These are phyloP conservation scores for Arbutus unedo DNA, from an alignment of 148 eudicot species.

Conservation along the genomic window DNA sequence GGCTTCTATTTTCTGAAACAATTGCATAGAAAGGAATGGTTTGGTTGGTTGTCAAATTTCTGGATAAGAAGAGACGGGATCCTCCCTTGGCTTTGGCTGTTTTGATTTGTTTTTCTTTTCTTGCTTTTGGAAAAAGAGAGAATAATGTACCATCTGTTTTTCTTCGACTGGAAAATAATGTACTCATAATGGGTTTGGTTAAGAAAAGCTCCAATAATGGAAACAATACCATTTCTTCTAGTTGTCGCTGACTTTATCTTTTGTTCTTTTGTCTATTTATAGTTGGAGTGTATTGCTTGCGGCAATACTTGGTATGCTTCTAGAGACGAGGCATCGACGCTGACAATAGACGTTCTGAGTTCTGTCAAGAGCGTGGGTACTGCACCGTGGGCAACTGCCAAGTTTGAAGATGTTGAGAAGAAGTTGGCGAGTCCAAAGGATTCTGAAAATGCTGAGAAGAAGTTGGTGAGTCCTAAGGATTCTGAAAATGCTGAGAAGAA, in stretches of 20 bases:
- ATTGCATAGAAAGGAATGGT: background rate
- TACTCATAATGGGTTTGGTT: background rate
- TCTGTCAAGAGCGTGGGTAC: conserved; percentile 53
- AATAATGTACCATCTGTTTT: background rate
- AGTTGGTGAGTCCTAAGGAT: conserved; percentile 60
- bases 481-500: conserved; percentile 30
- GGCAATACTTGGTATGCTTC: conserved; percentile 87
- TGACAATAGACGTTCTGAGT: conserved; percentile 74
- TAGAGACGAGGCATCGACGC: conserved; percentile 66
- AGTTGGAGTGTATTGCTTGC: conserved; percentile 82
- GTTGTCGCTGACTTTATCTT: background rate
- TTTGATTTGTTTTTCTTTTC: background rate
- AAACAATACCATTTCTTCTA: background rate
- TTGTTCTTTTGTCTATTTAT: conserved; percentile 21
- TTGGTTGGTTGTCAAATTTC: background rate
- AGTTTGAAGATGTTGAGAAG: conserved; percentile 83
- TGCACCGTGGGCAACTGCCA: conserved; percentile 84
- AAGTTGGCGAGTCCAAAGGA: conserved; percentile 69
- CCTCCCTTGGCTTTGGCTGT: background rate
- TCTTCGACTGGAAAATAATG: background rate
- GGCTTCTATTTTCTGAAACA: background rate
- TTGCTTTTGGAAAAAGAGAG: background rate
- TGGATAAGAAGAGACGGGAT: background rate
- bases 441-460: conserved; percentile 31
- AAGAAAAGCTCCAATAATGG: background rate